Percentiles rank a stretch among this genome's conserved stretches.
These are phyloP conservation scores for Saccharomyces mikatae DNA, from an alignment of 805 yeast species.

Conservation along the genomic window DNA sequence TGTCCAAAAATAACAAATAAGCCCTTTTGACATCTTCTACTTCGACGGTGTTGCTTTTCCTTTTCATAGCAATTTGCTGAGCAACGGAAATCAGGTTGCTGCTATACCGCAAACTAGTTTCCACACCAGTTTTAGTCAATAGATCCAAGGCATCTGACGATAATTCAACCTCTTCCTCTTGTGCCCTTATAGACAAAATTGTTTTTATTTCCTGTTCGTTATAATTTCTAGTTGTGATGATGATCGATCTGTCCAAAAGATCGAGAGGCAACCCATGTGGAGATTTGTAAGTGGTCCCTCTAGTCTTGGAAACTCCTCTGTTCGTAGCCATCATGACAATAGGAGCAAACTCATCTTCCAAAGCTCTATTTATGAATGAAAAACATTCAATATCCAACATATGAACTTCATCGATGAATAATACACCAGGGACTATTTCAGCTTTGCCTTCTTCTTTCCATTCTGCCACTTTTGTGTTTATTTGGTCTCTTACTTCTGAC, in stretches of 20 bases:
- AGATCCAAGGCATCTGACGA: slow-evolving; percentile 75
- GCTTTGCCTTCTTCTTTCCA: slow-evolving; percentile 99
- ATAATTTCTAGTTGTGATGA: slow-evolving; percentile 79
- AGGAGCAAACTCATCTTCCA: slow-evolving; percentile 94
- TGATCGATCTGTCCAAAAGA: slow-evolving; percentile 85
- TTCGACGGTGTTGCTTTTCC: slow-evolving; percentile 59
- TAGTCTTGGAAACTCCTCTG: slow-evolving; percentile 85
- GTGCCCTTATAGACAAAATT: slow-evolving; percentile 81
- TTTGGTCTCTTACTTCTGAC: slow-evolving; percentile 91
- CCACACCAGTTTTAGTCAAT: slow-evolving; percentile 82
- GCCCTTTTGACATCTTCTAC: slow-evolving; percentile 80
- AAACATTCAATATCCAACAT: slow-evolving; percentile 97
- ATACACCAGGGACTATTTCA: slow-evolving; percentile 93
- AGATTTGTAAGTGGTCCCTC: slow-evolving; percentile 88
- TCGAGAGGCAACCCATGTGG: slow-evolving; percentile 98
- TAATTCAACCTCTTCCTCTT: slow-evolving; percentile 87
- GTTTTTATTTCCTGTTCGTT: slow-evolving; percentile 75
- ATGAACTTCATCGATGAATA: slow-evolving; percentile 95
- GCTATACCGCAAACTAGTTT: slow-evolving; percentile 87
- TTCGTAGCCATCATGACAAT: slow-evolving; percentile 97
- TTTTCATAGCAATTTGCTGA: slow-evolving; percentile 74
- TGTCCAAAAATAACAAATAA: slow-evolving; percentile 79
- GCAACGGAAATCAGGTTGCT: slow-evolving; percentile 86
- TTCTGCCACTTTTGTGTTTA: slow-evolving; percentile 92
- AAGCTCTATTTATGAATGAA: slow-evolving; percentile 88